Base-by-base conservation (phyloP, 139 green algal genomes). In the Coelastrella sp. region DNA sequence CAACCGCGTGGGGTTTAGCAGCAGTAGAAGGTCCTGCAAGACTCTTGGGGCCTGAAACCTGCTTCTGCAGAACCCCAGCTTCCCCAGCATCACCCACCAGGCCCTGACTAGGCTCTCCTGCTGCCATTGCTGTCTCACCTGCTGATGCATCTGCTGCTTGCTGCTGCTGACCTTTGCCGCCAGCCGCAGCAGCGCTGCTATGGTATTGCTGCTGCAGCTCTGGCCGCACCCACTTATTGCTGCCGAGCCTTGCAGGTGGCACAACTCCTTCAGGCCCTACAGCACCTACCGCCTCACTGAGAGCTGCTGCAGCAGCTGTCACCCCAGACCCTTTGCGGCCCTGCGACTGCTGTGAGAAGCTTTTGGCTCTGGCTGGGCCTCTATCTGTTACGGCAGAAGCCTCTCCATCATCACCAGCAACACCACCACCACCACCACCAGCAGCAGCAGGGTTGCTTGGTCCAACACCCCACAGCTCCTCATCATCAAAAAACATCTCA, bases 171-270 rank as follows among this genome's bases (percentile, higher is more conserved):
- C 70, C 19, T 15, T 20, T 60, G 74, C 25, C 58, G 12, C 63
- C 12, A 72, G 12, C 15, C 12, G 63, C 63, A 22, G 12, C 63
- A 72, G 63, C 63, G 12, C 15, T 17, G 12, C 63, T 72, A 17
- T 72, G 63, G 8, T 83, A 20, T 49, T 83, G 78, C 49, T 25
- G 12, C 24, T 65, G 35, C 49, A 76, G 19, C 19, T 76, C 68
- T 76, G 68, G 68, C 68, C 68, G 17, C 68, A 76, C 68, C 68
- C 68, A 76, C 68, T 76, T 76, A 19, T 76, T 65, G 49, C 78
- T 83, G 35, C 35, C 20, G 8, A 83, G 17, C 5, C 17, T 8
- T 49, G 65, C 68, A 76, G 68, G 68, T 25, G 35, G 78, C 10
- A 65, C 11, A n/a, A 19, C 7, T 12, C 7, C 7, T 83, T 14